Conservation (phyloP, 495 filamentous ascomycete species). For the Penicillium atrosanguineum region DNA sequence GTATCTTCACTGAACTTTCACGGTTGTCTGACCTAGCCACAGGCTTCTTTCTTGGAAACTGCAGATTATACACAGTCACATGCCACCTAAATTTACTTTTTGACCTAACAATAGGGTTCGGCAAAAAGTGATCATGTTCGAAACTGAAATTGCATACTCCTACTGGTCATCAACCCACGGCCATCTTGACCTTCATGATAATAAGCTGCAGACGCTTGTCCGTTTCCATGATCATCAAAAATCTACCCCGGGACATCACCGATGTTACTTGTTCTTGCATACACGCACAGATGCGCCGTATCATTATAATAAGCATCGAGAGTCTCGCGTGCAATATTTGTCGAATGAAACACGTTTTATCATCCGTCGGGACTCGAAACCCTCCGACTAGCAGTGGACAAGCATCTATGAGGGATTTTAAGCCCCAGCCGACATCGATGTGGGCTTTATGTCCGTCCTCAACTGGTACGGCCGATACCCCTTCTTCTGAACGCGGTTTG, state of each 20-base stretch:
- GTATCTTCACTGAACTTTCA: not conserved
- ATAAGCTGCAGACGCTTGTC: constrained; percentile 33
- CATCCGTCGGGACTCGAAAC: constrained; percentile 31
- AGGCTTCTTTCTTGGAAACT: not conserved
- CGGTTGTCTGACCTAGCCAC: not conserved
- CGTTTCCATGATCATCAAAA: constrained; percentile 41
- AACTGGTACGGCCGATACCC: not conserved
- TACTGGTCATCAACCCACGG: not conserved
- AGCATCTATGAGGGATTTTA: constrained; percentile 24
- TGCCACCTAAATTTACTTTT: not conserved
- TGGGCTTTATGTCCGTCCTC: not conserved
- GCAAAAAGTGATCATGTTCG: too few relatives aligned
- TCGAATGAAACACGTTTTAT: constrained; percentile 32
- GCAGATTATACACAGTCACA: not conserved
- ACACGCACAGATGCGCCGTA: constrained; percentile 28
- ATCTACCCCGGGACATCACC: constrained; percentile 22
- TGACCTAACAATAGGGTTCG: too few relatives aligned
- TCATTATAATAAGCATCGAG: constrained; percentile 23
- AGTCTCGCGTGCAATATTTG: constrained; percentile 32
- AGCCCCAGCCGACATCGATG: not conserved
- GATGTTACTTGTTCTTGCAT: constrained; percentile 25
- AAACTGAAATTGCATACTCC: not conserved
- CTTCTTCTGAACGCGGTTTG: not conserved
- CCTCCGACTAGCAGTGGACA: constrained; percentile 33
- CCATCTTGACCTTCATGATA: constrained; percentile 33